These are phyloP conservation scores for Zygotorulaspora sp. DNA, from an alignment of 805 yeast species.

Conservation along the genomic window DNA sequence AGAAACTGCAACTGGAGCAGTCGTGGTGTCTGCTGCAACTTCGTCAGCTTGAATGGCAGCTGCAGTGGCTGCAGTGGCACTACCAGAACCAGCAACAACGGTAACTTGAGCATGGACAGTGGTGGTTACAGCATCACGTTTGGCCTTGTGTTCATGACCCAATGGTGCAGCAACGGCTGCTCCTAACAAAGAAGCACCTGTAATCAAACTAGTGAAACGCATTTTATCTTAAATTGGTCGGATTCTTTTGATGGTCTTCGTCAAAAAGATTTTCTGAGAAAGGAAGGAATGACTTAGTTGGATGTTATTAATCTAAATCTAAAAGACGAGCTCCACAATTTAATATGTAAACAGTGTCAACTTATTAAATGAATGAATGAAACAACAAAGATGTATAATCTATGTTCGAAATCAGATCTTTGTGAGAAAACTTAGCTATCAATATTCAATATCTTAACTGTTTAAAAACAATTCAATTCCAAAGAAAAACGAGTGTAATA, in stretches of 20 bases:
- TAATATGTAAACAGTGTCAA: not conserved
- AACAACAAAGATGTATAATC: not conserved
- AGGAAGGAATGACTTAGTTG: slow-evolving; percentile 18
- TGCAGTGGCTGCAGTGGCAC: slow-evolving; percentile 27
- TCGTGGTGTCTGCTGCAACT: slow-evolving; percentile 30
- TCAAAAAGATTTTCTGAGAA: no score
- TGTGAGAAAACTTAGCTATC: no score
- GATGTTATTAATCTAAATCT: slow-evolving; percentile 2
- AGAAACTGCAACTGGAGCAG: slow-evolving; percentile 33
- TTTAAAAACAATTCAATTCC: no score
- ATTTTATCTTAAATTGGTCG: no score
- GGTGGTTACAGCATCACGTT: slow-evolving; percentile 51
- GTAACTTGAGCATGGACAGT: slow-evolving; percentile 44
- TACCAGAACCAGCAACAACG: slow-evolving; percentile 33
- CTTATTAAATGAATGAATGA: not conserved
- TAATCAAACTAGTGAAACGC: slow-evolving; percentile 48
- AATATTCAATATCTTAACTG: no score
- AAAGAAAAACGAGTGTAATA: not conserved
- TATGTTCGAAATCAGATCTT: no score
- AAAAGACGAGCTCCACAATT: not conserved
- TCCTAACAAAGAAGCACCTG: slow-evolving; percentile 46
- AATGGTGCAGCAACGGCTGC: slow-evolving; percentile 56
- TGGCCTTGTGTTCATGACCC: slow-evolving; percentile 47
- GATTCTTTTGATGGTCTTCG: no score
- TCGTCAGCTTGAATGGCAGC: slow-evolving; percentile 30